These are phyloP conservation scores for Amaranthus tricolor DNA, from an alignment of 179 eudicot species.

Conservation along the genomic window DNA sequence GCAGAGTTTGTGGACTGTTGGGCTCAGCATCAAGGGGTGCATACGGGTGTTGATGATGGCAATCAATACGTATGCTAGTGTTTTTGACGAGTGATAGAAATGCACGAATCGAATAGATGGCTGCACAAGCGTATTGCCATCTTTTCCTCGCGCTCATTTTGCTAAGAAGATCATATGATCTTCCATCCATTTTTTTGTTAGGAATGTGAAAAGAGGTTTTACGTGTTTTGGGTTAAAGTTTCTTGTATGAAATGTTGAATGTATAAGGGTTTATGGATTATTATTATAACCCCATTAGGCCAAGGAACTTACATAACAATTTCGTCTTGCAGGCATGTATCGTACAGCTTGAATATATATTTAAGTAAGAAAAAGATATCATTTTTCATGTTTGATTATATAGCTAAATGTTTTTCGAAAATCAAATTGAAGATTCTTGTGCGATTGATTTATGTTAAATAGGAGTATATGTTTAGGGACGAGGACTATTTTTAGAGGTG, in stretches of 20 bases:
- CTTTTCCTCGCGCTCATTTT: constrained; percentile 25
- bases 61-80: background rate
- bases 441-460: too few relatives aligned
- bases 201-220: background rate
- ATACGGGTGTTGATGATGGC: constrained; percentile 12
- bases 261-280: background rate
- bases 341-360: too few relatives aligned
- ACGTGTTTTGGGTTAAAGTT: too few relatives aligned
- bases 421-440: too few relatives aligned
- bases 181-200: constrained; percentile 8
- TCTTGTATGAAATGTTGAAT: too few relatives aligned
- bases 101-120: constrained; percentile 35
- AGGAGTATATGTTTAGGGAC: too few relatives aligned
- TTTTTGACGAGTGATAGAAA: constrained; percentile 27
- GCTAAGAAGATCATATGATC: constrained; percentile 1
- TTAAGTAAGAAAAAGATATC: too few relatives aligned
- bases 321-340: too few relatives aligned
- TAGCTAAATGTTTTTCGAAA: too few relatives aligned
- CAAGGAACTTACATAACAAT: background rate
- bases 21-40: constrained; percentile 21
- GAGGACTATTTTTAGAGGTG: too few relatives aligned
- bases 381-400: background rate
- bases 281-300: background rate
- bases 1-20: constrained; percentile 8
- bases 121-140: constrained; percentile 29